Percentiles rank a stretch among this genome's conserved stretches.
These are phyloP conservation scores for Silene coronaria DNA, from an alignment of 179 eudicot genomes.

Conservation along the genomic window DNA sequence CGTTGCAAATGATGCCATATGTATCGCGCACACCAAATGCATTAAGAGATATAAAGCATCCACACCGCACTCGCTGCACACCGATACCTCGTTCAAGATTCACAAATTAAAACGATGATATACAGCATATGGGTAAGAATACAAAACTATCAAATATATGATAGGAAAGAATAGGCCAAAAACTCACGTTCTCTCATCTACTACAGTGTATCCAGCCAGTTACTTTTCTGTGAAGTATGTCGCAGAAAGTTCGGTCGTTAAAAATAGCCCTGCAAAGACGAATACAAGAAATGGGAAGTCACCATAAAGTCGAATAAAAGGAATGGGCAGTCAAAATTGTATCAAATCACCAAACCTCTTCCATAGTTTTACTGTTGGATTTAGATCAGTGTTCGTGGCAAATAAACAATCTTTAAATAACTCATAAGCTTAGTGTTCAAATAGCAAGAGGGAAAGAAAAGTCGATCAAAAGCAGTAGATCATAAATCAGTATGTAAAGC, in stretches of 20 bases:
- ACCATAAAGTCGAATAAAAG: too few species aligned
- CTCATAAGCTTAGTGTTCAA: too few species aligned
- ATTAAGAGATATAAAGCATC: slow-evolving; percentile 25
- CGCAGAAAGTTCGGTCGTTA: slow-evolving; percentile 19
- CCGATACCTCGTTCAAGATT: background rate
- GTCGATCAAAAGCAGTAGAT: too few species aligned
- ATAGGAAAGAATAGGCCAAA: background rate
- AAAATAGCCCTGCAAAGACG: slow-evolving; percentile 16
- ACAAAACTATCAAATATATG: background rate
- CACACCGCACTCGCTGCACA: slow-evolving; percentile 24
- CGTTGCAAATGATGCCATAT: slow-evolving; percentile 20
- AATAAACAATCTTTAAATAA: too few species aligned
- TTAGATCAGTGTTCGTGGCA: too few species aligned
- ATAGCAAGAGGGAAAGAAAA: too few species aligned
- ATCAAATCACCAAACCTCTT: too few species aligned
- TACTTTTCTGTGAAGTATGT: slow-evolving; percentile 8
- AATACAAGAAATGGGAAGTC: too few species aligned
- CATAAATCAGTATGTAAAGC: too few species aligned
- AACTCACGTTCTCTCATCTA: slow-evolving; percentile 19
- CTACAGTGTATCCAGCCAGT: slow-evolving; percentile 25
- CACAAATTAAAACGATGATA: background rate
- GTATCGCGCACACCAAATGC: slow-evolving; percentile 4
- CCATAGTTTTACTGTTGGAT: too few species aligned
- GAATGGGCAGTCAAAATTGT: too few species aligned
- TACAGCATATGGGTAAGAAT: background rate